phyloP scores from a whole-genome alignment of 1,284 basidiomycete species.

The Hemileia vastatrix region DNA sequence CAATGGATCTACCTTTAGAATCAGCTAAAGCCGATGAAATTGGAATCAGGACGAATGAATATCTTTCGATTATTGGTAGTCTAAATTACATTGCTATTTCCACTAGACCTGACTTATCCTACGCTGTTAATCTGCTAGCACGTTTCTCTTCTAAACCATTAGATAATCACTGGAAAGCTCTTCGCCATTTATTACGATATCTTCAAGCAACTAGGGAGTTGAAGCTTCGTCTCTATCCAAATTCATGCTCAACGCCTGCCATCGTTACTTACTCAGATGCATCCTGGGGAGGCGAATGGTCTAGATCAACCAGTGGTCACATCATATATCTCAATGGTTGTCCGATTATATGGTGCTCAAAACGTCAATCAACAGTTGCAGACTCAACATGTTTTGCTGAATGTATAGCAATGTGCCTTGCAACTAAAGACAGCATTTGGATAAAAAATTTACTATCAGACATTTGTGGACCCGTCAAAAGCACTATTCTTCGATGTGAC shows the following conservation, averaged over 20 bases:
- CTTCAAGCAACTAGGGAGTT: background rate
- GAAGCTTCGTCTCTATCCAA: background rate
- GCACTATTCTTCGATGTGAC: background rate
- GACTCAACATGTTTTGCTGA: constrained; percentile 6
- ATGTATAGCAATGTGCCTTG: background rate
- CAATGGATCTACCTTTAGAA: background rate
- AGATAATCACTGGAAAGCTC: background rate
- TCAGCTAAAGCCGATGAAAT: background rate
- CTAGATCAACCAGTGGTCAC: background rate
- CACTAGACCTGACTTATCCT: background rate
- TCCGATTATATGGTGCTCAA: background rate
- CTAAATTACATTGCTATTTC: background rate
- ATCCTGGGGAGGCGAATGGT: constrained; percentile 5
- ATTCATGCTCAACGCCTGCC: no score
- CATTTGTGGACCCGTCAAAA: background rate
- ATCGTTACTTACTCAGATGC: constrained; percentile 6
- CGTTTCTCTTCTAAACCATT: no score
- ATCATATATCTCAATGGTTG: background rate
- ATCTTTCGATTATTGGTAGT: background rate
- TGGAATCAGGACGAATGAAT: no score
- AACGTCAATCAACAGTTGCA: background rate
- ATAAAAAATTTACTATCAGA: background rate
- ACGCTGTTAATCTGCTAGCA: background rate
- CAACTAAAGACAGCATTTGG: background rate
- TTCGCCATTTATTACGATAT: background rate